phyloP scores from a whole-genome alignment of 78 protist genomes.

The Dictyostelium purpureum region DNA sequence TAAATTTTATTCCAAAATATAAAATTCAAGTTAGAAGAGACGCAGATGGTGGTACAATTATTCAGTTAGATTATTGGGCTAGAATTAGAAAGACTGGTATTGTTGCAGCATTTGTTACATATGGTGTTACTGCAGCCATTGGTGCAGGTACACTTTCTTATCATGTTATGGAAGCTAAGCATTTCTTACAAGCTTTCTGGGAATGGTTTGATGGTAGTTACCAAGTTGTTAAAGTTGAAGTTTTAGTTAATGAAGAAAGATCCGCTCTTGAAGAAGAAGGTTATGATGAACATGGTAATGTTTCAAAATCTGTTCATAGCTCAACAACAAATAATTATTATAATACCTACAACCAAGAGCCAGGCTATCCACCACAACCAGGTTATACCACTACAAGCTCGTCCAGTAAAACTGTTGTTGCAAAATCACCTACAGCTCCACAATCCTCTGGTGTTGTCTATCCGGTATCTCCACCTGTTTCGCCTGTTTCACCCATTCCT shows the following conservation, averaged over 20 bases:
- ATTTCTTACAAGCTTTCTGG: conserved; percentile 53
- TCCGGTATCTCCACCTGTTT: neutral
- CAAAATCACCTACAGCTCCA: neutral
- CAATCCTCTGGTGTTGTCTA: neutral
- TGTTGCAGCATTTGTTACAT: conserved; percentile 65
- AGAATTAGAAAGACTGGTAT: conserved; percentile 76
- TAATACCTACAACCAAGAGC: neutral
- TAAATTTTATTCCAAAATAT: conserved; percentile 73
- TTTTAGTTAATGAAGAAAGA: conserved; percentile 49
- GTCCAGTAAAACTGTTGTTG: neutral
- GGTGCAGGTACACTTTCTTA: conserved; percentile 67
- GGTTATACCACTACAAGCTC: neutral
- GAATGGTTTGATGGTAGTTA: conserved; percentile 73
- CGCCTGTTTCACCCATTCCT: neutral
- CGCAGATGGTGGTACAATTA: conserved; percentile 67
- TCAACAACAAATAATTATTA: conserved; percentile 15
- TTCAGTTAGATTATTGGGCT: conserved; percentile 73
- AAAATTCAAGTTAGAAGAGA: conserved; percentile 50
- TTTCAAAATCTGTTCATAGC: neutral
- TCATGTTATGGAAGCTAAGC: conserved; percentile 44
- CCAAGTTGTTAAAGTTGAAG: conserved; percentile 73
- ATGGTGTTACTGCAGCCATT: conserved; percentile 75
- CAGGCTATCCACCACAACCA: neutral
- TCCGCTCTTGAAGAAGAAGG: conserved; percentile 1
- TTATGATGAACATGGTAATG: neutral